Conservation (phyloP, 805 yeast species). For the Sungouiozyma intestinalis region DNA sequence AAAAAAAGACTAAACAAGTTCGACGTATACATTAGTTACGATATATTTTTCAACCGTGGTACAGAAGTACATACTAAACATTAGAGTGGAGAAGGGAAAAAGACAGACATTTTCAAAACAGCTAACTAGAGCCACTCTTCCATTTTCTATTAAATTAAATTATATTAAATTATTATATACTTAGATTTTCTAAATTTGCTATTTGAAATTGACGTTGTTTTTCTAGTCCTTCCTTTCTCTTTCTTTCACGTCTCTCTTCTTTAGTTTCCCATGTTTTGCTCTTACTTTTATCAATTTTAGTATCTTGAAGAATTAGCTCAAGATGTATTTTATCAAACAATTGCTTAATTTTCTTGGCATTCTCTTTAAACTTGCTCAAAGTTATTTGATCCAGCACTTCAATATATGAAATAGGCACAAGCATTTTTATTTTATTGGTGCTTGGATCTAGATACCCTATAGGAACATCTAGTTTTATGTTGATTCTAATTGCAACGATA, state of each 20-base stretch:
- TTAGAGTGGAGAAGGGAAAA: too few relatives aligned
- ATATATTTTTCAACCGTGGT: too few relatives aligned
- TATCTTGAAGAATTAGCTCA: constrained; percentile 17
- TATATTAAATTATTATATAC: too few relatives aligned
- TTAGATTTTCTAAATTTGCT: constrained; percentile 1
- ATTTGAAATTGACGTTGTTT: constrained; percentile 14
- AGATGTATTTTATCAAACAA: constrained; percentile 35
- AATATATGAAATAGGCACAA: constrained; percentile 47
- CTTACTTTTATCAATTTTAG: not conserved
- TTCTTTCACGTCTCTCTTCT: constrained; percentile 46
- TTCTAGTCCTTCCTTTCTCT: constrained; percentile 36
- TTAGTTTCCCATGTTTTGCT: constrained; percentile 35
- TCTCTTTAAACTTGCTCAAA: constrained; percentile 55
- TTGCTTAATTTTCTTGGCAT: constrained; percentile 43
- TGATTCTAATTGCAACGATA: constrained; percentile 64
- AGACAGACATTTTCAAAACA: too few relatives aligned
- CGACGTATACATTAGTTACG: too few relatives aligned
- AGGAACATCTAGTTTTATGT: constrained; percentile 63
- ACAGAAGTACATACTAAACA: too few relatives aligned
- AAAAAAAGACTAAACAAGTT: too few relatives aligned
- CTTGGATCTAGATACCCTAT: constrained; percentile 42
- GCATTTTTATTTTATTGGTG: constrained; percentile 25
- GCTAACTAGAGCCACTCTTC: too few relatives aligned
- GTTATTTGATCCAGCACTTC: constrained; percentile 44
- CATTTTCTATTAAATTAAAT: too few relatives aligned